A percentile compares a stretch with the other conserved stretches of the same genome.
phyloP scores from a whole-genome alignment of 257 asterid species.

The Datura wrightii region DNA sequence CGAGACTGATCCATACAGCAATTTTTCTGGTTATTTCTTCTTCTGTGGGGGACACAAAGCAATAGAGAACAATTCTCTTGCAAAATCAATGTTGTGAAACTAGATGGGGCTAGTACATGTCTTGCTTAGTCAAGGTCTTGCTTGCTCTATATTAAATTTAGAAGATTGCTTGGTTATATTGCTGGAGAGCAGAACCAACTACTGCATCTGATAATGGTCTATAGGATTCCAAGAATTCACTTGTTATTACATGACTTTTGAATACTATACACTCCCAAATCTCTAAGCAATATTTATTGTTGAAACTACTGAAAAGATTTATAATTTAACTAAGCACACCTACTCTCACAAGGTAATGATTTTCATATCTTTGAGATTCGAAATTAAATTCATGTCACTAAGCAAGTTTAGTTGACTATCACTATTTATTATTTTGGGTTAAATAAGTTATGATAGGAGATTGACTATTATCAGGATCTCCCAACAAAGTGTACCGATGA shows the following conservation, averaged over 20 bases:
- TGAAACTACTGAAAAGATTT: too few relatives aligned
- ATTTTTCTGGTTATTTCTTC: neutral
- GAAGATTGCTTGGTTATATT: neutral
- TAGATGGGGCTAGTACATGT: neutral
- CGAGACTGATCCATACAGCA: neutral
- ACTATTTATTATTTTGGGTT: too few relatives aligned
- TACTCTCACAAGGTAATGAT: too few relatives aligned
- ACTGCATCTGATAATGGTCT: neutral
- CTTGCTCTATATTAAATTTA: neutral
- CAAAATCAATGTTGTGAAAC: neutral
- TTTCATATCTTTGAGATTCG: too few relatives aligned
- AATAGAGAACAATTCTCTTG: neutral
- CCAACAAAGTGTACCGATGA: too few relatives aligned
- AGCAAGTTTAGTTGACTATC: too few relatives aligned
- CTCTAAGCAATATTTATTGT: neutral
- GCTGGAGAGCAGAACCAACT: neutral
- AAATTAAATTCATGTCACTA: too few relatives aligned
- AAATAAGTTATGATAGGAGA: too few relatives aligned
- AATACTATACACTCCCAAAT: neutral
- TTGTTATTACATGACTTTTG: neutral
- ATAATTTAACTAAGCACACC: too few relatives aligned
- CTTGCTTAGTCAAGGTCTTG: neutral
- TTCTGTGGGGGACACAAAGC: neutral
- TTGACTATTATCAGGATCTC: too few relatives aligned
- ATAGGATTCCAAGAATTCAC: neutral